Base-by-base conservation (phyloP, 2,329 filamentous ascomycete genomes). In the Paecilomyces niveus region DNA sequence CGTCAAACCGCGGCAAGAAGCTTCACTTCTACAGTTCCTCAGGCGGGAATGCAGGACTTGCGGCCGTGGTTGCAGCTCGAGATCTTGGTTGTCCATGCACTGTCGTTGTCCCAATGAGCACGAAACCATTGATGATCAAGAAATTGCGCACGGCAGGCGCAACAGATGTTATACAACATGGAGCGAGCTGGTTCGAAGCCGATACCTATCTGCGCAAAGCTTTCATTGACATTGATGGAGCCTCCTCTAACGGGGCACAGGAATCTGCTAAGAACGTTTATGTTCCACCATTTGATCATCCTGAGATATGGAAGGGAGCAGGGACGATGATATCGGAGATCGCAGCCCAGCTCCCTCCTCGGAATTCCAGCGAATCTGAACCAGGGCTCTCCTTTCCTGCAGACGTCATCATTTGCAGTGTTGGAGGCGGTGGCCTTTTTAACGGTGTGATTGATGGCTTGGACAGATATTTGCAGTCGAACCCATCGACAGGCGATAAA, bases 21-120 rank as follows among this genome's bases (percentile, higher is more conserved):
- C 74, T 73, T 6, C 88, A 89, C 76, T 92, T 92, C 80, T 93
- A 89, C 78, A 88, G 81, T 70, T 89, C 87, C 21, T 89, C 85
- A 1, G 90, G 88, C 54, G 90, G 90, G 57, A 95, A 95, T 69
- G 90, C 90, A 1, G 90, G 90, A 1, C 83, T 95, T 1, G 90
- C 89, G 1, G 89, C 88, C 66, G 88, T 89, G 2, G 84, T 85
- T 50, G 88, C 90, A 0, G 87, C 89, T 2, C 76, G 78, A n/a
- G 78, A 84, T 3, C 79, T 93, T 6, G 74, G 78, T 32, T 79
- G 81, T 21, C 81, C 83, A 1, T 85, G 84, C 67, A 92, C 89
- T 1, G 86, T 95, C 59, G 86, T 91, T 54, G 84, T 92, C 1
- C 89, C 90, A 0, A 70, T 77, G 22, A 79, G 77, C 21, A 89